Evolutionary conservation across 805 yeast genomes (phyloP).

Genomic region (Yamadazyma kitorensis): DNA sequence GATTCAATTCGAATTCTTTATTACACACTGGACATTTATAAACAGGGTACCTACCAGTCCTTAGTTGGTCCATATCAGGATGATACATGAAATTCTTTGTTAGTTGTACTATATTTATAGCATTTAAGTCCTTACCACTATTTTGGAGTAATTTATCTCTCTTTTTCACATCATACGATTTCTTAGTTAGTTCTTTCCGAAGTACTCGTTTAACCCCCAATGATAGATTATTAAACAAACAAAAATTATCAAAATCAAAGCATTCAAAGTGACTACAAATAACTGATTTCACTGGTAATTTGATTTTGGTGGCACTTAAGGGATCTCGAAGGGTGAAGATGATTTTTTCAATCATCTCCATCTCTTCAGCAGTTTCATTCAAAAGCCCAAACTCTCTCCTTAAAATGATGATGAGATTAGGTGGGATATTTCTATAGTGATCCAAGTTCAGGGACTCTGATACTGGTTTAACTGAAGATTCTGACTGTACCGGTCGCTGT

Average conservation of each 20-base stretch:
- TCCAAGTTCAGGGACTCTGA: no score
- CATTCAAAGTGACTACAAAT: constrained; percentile 42
- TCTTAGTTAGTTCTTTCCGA: constrained; percentile 24
- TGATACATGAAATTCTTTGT: constrained; percentile 10
- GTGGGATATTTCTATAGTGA: constrained; percentile 13
- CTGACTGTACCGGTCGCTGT: no score
- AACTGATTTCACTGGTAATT: constrained; percentile 38
- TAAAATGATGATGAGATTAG: constrained; percentile 9
- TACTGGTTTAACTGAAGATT: no score
- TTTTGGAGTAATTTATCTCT: constrained; percentile 5
- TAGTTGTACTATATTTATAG: neutral
- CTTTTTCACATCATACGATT: constrained; percentile 11
- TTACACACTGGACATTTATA: constrained; percentile 44
- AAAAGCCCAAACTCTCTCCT: constrained; percentile 13
- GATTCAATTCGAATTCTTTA: constrained; percentile 27
- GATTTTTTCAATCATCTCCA: constrained; percentile 34
- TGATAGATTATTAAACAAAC: constrained; percentile 35
- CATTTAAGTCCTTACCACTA: neutral
- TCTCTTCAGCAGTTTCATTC: constrained; percentile 11
- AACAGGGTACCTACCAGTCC: constrained; percentile 16
- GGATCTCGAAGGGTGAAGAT: constrained; percentile 41
- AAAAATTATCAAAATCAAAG: constrained; percentile 42
- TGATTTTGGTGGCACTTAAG: constrained; percentile 34
- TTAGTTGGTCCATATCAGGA: constrained; percentile 2
- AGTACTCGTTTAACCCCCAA: constrained; percentile 21